These are phyloP conservation scores for Cercospora sp. DNA, from an alignment of 2,329 filamentous ascomycete species.

Conservation along the genomic window DNA sequence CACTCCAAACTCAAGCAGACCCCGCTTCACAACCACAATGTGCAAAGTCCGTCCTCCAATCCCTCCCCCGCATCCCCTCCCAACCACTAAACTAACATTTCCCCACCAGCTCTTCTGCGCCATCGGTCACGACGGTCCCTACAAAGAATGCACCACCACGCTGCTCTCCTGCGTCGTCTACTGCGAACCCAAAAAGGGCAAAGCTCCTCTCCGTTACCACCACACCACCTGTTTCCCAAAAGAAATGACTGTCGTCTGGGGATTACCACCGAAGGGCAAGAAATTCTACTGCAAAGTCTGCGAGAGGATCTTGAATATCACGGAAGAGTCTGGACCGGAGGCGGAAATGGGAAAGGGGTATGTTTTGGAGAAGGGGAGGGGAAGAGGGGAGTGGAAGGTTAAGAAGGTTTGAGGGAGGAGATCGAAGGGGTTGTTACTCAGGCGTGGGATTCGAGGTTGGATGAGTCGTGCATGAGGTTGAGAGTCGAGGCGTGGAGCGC, in stretches of 20 bases:
- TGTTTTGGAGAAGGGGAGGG: neutral
- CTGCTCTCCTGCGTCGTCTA: slow-evolving; percentile 5
- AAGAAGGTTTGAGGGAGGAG: neutral
- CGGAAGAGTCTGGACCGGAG: neutral
- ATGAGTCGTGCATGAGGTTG: neutral
- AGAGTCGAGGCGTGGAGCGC: neutral
- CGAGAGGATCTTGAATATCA: neutral
- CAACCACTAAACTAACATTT: neutral
- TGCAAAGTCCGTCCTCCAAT: neutral
- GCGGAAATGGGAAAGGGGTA: slow-evolving; percentile 11
- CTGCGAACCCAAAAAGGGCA: slow-evolving; percentile 3
- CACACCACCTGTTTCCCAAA: slow-evolving; percentile 9
- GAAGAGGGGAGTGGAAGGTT: neutral
- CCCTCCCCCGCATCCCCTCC: neutral
- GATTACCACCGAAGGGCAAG: neutral
- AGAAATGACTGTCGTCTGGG: slow-evolving; percentile 9
- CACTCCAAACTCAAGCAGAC: neutral
- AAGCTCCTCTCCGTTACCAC: slow-evolving; percentile 1
- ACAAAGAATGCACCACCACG: slow-evolving; percentile 4
- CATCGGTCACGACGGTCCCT: slow-evolving; percentile 10
- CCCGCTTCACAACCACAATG: neutral
- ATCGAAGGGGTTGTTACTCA: neutral
- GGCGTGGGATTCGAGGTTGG: neutral
- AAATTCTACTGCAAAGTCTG: slow-evolving; percentile 10
- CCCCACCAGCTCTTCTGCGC: slow-evolving; percentile 9